phyloP scores from a whole-genome alignment of 2,329 filamentous ascomycete species.

The Clonostachys solani region DNA sequence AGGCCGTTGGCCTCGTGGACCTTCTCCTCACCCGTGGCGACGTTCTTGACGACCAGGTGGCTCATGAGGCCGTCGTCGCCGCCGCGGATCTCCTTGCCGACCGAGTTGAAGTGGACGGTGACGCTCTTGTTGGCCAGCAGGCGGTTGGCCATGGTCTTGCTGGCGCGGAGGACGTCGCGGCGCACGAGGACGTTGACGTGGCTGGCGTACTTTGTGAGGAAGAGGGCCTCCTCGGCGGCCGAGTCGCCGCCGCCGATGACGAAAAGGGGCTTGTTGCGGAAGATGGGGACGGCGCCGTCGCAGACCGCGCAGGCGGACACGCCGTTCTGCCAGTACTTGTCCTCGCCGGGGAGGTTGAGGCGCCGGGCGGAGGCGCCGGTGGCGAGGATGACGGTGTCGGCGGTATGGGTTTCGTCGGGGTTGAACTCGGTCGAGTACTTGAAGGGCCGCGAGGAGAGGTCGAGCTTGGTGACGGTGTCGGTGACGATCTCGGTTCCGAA shows the following conservation, averaged over 20 bases:
- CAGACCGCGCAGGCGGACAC: constrained; percentile 96
- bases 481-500: constrained; percentile 93
- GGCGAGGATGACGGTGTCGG: constrained; percentile 88
- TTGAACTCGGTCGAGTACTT: constrained; percentile 90
- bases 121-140: constrained; percentile 83
- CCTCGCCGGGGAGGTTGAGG: constrained; percentile 79
- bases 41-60: constrained; percentile 79
- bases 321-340: constrained; percentile 95
- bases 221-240: constrained; percentile 94
- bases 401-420: constrained; percentile 78
- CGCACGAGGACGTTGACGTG: constrained; percentile 93
- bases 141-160: constrained; percentile 86
- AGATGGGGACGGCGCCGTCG: constrained; percentile 95
- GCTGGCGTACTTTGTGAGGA: constrained; percentile 94
- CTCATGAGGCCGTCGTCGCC: constrained; percentile 85
- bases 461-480: constrained; percentile 87
- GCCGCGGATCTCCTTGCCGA: constrained; percentile 79
- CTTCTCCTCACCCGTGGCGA: constrained; percentile 70
- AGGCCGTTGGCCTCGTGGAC: constrained; percentile 86
- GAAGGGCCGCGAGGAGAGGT: constrained; percentile 81
- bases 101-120: constrained; percentile 81
- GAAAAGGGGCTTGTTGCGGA: constrained; percentile 90
- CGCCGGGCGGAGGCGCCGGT: constrained; percentile 90
- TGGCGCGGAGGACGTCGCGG: constrained; percentile 79
- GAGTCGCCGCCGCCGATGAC: constrained; percentile 97